Base-by-base conservation (phyloP, 2,329 filamentous ascomycete species). In the Penicillium fuscoglaucum region DNA sequence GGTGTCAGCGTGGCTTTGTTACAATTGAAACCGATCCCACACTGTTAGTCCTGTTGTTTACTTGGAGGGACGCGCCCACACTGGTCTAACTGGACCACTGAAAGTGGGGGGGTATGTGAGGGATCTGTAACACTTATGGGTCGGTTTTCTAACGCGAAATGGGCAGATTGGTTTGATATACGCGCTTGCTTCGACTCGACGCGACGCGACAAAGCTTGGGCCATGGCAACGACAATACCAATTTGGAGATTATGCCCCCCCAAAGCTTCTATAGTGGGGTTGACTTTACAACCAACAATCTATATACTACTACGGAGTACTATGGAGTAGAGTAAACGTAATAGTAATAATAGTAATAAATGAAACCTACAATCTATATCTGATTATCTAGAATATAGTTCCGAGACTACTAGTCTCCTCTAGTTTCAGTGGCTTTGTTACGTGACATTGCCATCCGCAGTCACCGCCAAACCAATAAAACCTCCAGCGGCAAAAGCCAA, bases 131-230 rank as follows among this genome's bases (percentile, higher is more conserved):
- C 28, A 12, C 2, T 21, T 51, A 29, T 44, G 29, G 47, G n/a
- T 39, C 26, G 43, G 15, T 48, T 54, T 17, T 33, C 17, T 24
- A 21, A 56, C 57, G 57, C 57, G 57, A 56, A 45, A 56, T 21
- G 39, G 5, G 7, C 24, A 33, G 39, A 48, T 44, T 52, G 12
- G 13, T 37, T 33, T 28, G 24, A 7, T 31, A n/a, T 41, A 62
- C 66, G 66, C 63, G 65, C 57, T 54, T 45, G n/a, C 41, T 17
- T 53, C 8, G 52, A 61, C 64, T 53, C 8, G 52, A 61, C 64
- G 65, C 64, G 61, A 48, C 55, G 55, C 55, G 55, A 40, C 45
- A 21, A 57, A 64, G 60, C 65, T 60, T 59, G 56, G 64, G 45
- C 66, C 64, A 59, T 54, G 31, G 45, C 64, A 60, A 57, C 52